phyloP scores from a whole-genome alignment of 2,329 filamentous ascomycete species.

The Colletotrichum brevisporum region DNA sequence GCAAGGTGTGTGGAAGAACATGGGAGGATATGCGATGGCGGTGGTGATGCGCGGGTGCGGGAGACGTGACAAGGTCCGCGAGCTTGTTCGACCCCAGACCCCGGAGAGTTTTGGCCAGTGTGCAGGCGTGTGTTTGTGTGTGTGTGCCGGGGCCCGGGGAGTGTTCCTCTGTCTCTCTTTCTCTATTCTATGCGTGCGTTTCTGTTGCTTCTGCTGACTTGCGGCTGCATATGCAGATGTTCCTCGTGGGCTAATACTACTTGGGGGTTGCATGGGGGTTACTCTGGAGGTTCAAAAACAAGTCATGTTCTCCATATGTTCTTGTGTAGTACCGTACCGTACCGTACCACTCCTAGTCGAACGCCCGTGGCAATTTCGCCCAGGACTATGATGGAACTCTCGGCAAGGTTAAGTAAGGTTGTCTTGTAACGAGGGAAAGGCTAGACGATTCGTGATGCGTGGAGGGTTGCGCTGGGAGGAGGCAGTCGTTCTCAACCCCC shows the following conservation, averaged over 20 bases:
- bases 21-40: not conserved
- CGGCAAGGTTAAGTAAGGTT: conserved; percentile 3
- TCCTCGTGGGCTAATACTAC: not conserved
- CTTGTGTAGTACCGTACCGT: no score
- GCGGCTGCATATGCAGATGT: not conserved
- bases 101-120: conserved; percentile 5
- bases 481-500: no score
- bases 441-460: conserved; percentile 26
- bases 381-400: not conserved
- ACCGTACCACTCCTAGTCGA: no score
- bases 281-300: no score
- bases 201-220: not conserved
- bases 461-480: no score
- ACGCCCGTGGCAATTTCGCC: not conserved
- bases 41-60: conserved; percentile 25
- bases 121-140: conserved; percentile 4
- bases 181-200: no score
- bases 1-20: no score
- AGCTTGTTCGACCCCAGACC: conserved; percentile 24
- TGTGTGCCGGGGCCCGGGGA: not conserved
- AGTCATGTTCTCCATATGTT: no score
- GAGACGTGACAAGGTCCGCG: conserved; percentile 32
- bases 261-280: no score
- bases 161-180: not conserved
- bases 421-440: conserved; percentile 25